Evolutionary conservation across 495 filamentous ascomycete genomes (phyloP).

Genomic region (Neurospora cerealis): DNA sequence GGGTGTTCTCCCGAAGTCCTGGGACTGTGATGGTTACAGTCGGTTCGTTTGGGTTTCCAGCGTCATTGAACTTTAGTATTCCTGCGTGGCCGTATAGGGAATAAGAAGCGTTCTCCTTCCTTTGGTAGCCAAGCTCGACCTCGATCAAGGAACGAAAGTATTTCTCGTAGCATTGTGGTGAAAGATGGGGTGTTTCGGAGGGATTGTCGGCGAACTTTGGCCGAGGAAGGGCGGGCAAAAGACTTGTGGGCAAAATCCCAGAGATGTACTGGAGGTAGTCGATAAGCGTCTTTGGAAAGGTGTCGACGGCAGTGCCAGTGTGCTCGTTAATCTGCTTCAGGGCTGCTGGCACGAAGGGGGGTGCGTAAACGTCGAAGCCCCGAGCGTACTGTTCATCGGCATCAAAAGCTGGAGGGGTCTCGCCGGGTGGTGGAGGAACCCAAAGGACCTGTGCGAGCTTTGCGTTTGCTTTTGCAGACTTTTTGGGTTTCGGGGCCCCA

Average conservation of each 20-base stretch:
- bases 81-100: conserved; percentile 12
- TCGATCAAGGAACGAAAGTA: conserved; percentile 14
- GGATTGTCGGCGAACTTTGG: not conserved
- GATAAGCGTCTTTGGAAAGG: conserved; percentile 3
- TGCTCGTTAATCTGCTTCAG: conserved; percentile 19
- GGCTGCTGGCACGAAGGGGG: conserved; percentile 22
- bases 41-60: not conserved
- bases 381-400: conserved; percentile 2
- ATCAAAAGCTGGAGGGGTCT: not conserved
- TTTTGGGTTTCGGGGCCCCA: not conserved
- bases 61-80: not conserved
- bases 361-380: conserved; percentile 25
- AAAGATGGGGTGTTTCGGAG: not conserved
- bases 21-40: conserved; percentile 20
- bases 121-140: conserved; percentile 10
- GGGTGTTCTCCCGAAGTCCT: conserved; percentile 33
- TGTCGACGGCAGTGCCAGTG: conserved; percentile 6
- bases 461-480: not conserved
- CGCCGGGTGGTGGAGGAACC: not conserved
- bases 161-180: conserved; percentile 7
- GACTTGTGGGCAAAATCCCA: not conserved
- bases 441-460: not conserved
- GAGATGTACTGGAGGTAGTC: not conserved
- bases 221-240: not conserved
- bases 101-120: conserved; percentile 13